Evolutionary conservation across 495 filamentous ascomycete genomes (phyloP).

Genomic region (Tuber indicum): DNA sequence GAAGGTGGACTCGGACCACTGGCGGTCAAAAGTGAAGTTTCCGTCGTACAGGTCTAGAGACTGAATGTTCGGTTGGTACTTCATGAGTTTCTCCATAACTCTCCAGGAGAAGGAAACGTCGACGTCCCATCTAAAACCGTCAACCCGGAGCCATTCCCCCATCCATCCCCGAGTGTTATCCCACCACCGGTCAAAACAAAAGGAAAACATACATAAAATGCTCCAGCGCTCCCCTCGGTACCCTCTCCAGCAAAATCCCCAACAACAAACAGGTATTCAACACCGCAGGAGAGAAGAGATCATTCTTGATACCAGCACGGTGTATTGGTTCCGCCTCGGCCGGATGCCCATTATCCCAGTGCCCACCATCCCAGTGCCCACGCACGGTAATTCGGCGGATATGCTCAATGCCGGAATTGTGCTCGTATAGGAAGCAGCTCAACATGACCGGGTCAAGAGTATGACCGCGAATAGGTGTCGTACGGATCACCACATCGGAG

Average conservation of each 20-base stretch:
- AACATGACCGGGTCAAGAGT: conserved; percentile 18
- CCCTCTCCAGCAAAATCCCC: conserved; percentile 18
- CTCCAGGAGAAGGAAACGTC: conserved; percentile 21
- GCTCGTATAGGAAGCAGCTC: conserved; percentile 14
- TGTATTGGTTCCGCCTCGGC: background rate
- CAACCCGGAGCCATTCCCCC: background rate
- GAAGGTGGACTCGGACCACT: conserved; percentile 1
- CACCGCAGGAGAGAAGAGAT: conserved; percentile 18
- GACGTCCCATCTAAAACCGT: conserved; percentile 8
- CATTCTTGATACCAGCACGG: background rate
- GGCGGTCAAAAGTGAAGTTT: conserved; percentile 3
- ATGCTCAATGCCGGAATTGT: conserved; percentile 13
- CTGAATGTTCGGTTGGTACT: conserved; percentile 13
- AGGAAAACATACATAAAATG: conserved; percentile 15
- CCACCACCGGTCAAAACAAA: background rate
- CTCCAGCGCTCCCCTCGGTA: conserved; percentile 15
- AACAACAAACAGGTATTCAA: conserved; percentile 15
- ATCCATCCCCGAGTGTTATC: too few species aligned
- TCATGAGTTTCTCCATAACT: conserved; percentile 18
- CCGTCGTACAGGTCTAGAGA: conserved; percentile 13
- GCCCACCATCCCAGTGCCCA: background rate
- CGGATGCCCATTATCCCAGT: background rate
- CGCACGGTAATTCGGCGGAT: conserved; percentile 18
- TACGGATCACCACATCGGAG: conserved; percentile 11
- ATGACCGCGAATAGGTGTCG: background rate